phyloP scores from a whole-genome alignment of 768 basidiomycete genomes.

The Galerina sulciceps region DNA sequence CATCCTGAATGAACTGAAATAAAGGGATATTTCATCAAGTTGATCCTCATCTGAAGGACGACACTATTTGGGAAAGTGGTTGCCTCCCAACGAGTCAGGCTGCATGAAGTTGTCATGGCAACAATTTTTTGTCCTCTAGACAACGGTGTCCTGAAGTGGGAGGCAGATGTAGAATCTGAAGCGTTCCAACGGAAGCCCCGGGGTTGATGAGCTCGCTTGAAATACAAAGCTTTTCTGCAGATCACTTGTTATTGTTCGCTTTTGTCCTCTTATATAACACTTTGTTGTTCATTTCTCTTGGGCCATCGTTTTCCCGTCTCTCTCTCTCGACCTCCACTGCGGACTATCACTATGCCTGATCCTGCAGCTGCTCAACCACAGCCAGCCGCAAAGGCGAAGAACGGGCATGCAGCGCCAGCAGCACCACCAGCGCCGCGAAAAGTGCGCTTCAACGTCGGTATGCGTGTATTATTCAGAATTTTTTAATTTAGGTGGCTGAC shows the following conservation, averaged over 20 bases:
- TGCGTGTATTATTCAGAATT: slow-evolving; percentile 21
- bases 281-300: slow-evolving; percentile 20
- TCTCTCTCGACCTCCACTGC: slow-evolving; percentile 19
- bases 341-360: slow-evolving; percentile 28
- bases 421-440: slow-evolving; percentile 70
- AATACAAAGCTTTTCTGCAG: slow-evolving; percentile 19
- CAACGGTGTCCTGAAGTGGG: slow-evolving; percentile 9
- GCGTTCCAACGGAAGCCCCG: slow-evolving; percentile 19
- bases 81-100: slow-evolving; percentile 14
- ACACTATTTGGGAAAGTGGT: slow-evolving; percentile 6
- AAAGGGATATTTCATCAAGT: slow-evolving; percentile 1
- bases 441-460: slow-evolving; percentile 88
- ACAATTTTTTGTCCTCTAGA: slow-evolving; percentile 21
- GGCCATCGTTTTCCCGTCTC: slow-evolving; percentile 13
- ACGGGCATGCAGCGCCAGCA: slow-evolving; percentile 40
- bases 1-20: background rate
- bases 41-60: background rate
- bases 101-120: slow-evolving; percentile 16
- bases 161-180: slow-evolving; percentile 15
- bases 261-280: slow-evolving; percentile 26
- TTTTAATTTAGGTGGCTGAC: slow-evolving; percentile 7
- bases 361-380: slow-evolving; percentile 24
- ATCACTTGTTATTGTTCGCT: slow-evolving; percentile 26
- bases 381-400: slow-evolving; percentile 39
- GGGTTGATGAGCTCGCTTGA: background rate